Percentiles rank a stretch among this genome's conserved stretches.
phyloP scores from a whole-genome alignment of 1,284 basidiomycete species.

The Caloboletus firmus region DNA sequence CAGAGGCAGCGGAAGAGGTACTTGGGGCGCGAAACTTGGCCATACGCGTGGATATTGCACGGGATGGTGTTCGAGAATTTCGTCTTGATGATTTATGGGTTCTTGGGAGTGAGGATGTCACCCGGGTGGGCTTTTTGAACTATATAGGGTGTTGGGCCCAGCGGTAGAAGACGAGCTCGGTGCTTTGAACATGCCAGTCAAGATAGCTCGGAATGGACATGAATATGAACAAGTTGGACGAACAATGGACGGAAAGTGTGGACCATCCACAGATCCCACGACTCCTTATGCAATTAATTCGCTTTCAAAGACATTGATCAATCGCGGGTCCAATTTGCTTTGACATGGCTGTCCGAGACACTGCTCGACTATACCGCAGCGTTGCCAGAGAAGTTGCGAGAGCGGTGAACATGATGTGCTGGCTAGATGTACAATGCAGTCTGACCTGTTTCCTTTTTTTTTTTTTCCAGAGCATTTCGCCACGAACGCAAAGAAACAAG shows the following conservation, averaged over 20 bases:
- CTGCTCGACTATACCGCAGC: constrained; percentile 40
- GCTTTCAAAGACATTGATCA: constrained; percentile 15
- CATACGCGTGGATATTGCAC: constrained; percentile 15
- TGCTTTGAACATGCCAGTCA: constrained; percentile 24
- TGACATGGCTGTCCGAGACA: constrained; percentile 26
- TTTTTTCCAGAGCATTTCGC: constrained; percentile 39
- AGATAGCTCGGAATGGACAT: constrained; percentile 1
- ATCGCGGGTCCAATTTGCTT: constrained; percentile 19
- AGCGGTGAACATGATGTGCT: constrained; percentile 35
- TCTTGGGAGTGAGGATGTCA: not conserved
- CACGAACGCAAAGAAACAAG: constrained; percentile 46
- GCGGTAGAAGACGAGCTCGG: not conserved
- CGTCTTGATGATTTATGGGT: not conserved
- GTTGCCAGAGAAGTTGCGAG: constrained; percentile 45
- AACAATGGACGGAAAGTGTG: constrained; percentile 28
- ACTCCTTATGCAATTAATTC: constrained; percentile 4
- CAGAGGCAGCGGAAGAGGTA: constrained; percentile 13
- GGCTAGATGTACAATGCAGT: not conserved
- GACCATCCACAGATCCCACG: constrained; percentile 18
- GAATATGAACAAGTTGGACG: constrained; percentile 5
- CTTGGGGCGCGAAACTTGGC: constrained; percentile 22
- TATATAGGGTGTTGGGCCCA: not conserved
- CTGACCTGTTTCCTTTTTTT: constrained; percentile 5
- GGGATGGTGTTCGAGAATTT: not conserved
- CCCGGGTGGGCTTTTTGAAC: constrained; percentile 21